Evolutionary conservation across 495 filamentous ascomycete species (phyloP).

Genomic region (Penicillium desertorum): DNA sequence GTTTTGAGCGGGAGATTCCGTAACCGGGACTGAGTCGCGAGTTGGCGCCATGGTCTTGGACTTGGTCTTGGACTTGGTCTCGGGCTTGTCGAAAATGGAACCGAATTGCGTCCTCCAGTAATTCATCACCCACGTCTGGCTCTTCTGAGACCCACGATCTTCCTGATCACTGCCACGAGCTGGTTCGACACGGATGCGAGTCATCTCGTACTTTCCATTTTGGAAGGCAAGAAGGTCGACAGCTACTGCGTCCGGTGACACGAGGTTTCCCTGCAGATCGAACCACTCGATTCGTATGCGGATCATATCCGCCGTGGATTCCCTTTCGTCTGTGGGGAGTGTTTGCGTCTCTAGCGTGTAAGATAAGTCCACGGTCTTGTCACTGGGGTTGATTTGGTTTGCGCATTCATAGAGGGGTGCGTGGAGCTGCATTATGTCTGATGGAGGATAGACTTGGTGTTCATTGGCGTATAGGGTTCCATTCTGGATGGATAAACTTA

Average conservation of each 20-base stretch:
- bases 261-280: constrained; percentile 24
- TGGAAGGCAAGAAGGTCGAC: constrained; percentile 22
- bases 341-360: constrained; percentile 33
- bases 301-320: constrained; percentile 22
- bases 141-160: constrained; percentile 8
- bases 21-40: no score
- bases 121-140: constrained; percentile 25
- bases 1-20: not conserved
- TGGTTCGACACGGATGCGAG: constrained; percentile 25
- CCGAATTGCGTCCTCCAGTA: constrained; percentile 29
- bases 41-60: not conserved
- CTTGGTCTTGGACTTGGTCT: constrained; percentile 7
- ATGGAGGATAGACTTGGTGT: constrained; percentile 44
- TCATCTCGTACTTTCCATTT: constrained; percentile 24
- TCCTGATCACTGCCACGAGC: constrained; percentile 5
- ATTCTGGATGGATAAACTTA: constrained; percentile 42
- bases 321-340: constrained; percentile 22
- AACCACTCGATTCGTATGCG: constrained; percentile 30
- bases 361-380: constrained; percentile 22
- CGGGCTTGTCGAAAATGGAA: constrained; percentile 13
- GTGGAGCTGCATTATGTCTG: constrained; percentile 34
- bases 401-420: constrained; percentile 25
- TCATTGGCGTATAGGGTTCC: constrained; percentile 46
- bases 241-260: constrained; percentile 22
- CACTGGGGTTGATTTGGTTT: not conserved